phyloP scores from a whole-genome alignment of 2,329 filamentous ascomycete genomes.

The Cercospora brassicicola region DNA sequence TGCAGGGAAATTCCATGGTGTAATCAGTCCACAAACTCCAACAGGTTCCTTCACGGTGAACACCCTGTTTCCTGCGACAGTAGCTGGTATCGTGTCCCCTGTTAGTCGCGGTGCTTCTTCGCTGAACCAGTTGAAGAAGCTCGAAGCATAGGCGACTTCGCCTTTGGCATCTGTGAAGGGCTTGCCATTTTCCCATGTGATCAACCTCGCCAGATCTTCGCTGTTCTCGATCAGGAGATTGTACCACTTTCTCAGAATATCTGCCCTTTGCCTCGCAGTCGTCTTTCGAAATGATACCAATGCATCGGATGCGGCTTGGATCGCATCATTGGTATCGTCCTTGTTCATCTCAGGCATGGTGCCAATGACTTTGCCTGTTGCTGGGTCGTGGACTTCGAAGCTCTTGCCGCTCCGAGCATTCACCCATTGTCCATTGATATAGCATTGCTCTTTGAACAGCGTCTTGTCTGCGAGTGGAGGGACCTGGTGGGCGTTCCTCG shows the following conservation, averaged over 20 bases:
- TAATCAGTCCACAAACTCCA: slow-evolving; percentile 79
- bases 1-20: slow-evolving; percentile 54
- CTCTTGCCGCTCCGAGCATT: slow-evolving; percentile 82
- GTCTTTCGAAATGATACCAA: slow-evolving; percentile 68
- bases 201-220: slow-evolving; percentile 77
- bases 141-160: slow-evolving; percentile 70
- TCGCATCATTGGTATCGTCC: slow-evolving; percentile 76
- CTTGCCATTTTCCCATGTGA: slow-evolving; percentile 91
- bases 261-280: slow-evolving; percentile 72
- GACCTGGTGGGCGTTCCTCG: slow-evolving; percentile 21
- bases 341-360: slow-evolving; percentile 80
- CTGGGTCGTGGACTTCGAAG: slow-evolving; percentile 86
- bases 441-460: slow-evolving; percentile 79
- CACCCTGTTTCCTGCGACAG: slow-evolving; percentile 69
- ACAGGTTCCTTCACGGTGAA: slow-evolving; percentile 80
- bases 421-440: slow-evolving; percentile 92
- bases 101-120: slow-evolving; percentile 74
- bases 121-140: slow-evolving; percentile 78
- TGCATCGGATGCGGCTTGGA: slow-evolving; percentile 77
- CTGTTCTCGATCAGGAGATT: slow-evolving; percentile 75
- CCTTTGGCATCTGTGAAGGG: slow-evolving; percentile 72
- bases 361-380: slow-evolving; percentile 77
- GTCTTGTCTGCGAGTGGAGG: slow-evolving; percentile 50
- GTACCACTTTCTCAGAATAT: slow-evolving; percentile 77
- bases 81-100: slow-evolving; percentile 72